Percentiles rank a stretch among this genome's conserved stretches.
phyloP scores from a whole-genome alignment of 192 early-diverging fungal species.

The Radiomyces spectabilis region DNA sequence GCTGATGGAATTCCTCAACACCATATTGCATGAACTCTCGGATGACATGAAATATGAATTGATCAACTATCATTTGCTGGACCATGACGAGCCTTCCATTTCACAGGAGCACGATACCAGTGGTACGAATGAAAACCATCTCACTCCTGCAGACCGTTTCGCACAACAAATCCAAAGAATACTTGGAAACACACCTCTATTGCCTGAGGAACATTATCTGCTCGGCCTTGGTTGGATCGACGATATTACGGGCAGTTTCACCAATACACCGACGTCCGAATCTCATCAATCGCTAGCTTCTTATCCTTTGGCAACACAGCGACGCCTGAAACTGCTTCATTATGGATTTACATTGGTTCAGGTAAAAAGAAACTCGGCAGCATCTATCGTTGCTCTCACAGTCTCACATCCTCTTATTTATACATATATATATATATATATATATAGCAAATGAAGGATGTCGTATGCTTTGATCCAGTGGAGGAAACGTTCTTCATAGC shows the following conservation, averaged over 20 bases:
- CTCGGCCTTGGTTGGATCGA: conserved; percentile 44
- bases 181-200: conserved; percentile 14
- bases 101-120: not conserved
- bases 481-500: conserved; percentile 1
- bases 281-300: too few species aligned
- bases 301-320: not conserved
- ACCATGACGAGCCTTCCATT: not conserved
- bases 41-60: conserved; percentile 11
- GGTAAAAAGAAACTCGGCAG: conserved; percentile 13
- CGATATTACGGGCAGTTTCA: conserved; percentile 8
- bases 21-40: conserved; percentile 4
- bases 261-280: too few species aligned
- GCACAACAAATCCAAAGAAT: not conserved
- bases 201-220: conserved; percentile 42
- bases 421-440: too few species aligned
- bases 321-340: conserved; percentile 16
- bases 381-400: not conserved
- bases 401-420: not conserved
- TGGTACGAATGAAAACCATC: not conserved
- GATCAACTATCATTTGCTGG: conserved; percentile 5
- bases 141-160: not conserved
- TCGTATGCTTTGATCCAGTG: conserved; percentile 16
- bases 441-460: conserved; percentile 15
- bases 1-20: conserved; percentile 12
- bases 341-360: conserved; percentile 24